A percentile compares a stretch with the other conserved stretches of the same genome.
phyloP scores from a whole-genome alignment of 2,329 filamentous ascomycete species.

The Fusarium torulosum region DNA sequence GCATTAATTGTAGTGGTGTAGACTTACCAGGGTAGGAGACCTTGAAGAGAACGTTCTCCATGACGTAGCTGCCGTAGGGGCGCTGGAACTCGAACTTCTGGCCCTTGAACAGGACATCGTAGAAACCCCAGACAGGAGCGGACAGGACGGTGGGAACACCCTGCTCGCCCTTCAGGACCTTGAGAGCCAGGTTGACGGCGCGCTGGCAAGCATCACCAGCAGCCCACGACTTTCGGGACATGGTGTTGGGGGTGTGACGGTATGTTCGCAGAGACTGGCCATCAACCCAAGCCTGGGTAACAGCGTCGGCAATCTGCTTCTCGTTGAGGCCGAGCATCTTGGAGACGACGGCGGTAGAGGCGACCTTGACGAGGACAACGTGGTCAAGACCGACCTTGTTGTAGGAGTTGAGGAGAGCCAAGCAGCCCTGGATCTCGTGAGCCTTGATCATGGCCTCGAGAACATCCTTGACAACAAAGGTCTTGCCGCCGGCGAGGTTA shows the following conservation, averaged over 20 bases:
- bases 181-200: constrained; percentile 90
- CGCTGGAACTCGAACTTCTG: constrained; percentile 97
- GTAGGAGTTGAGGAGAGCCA: constrained; percentile 97
- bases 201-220: constrained; percentile 98
- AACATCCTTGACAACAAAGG: constrained; percentile 89
- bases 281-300: constrained; percentile 98
- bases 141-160: constrained; percentile 94
- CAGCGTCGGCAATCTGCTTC: constrained; percentile 92
- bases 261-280: constrained; percentile 97
- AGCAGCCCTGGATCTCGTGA: constrained; percentile 97
- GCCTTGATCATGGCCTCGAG: constrained; percentile 99
- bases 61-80: constrained; percentile 96
- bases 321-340: constrained; percentile 93
- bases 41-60: constrained; percentile 99
- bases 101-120: constrained; percentile 97
- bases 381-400: constrained; percentile 99
- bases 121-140: constrained; percentile 96
- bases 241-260: constrained; percentile 97
- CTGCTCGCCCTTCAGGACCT: constrained; percentile 90
- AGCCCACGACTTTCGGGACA: constrained; percentile 99
- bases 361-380: constrained; percentile 97
- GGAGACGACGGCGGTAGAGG: constrained; percentile 91
- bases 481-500: constrained; percentile 88
- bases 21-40: constrained; percentile 91
- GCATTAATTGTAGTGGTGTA: not conserved